These are phyloP conservation scores for Cyclospora cayetanensis DNA, from an alignment of 169 alveolate genomes.

Conservation along the genomic window DNA sequence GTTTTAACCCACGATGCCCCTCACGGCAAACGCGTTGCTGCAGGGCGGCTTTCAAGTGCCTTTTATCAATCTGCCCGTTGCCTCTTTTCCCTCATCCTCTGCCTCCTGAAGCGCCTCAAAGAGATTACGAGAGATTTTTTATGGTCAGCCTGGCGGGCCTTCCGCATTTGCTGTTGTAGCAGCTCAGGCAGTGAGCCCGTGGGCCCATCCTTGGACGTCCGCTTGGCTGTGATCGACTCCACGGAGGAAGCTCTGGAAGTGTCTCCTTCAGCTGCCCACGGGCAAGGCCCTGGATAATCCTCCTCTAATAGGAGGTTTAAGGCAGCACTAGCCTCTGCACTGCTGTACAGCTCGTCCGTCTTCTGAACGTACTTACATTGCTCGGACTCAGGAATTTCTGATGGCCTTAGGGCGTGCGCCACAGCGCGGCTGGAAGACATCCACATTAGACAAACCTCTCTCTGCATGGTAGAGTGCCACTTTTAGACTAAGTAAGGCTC, in stretches of 20 bases:
- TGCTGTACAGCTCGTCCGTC: neutral
- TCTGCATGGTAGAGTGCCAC: no score
- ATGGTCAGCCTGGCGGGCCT: slow-evolving; percentile 15
- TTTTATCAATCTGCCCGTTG: neutral
- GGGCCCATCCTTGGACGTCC: no score
- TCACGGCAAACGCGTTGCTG: no score
- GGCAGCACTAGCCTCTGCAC: neutral
- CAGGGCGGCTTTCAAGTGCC: no score
- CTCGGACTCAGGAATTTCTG: neutral
- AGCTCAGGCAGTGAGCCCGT: no score
- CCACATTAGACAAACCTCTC: no score
- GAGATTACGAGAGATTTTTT: neutral
- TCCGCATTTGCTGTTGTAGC: neutral
- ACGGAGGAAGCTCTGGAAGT: neutral
- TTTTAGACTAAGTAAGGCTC: no score
- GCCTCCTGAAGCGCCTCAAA: slow-evolving; percentile 22
- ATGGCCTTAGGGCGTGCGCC: slow-evolving; percentile 29
- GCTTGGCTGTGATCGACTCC: neutral
- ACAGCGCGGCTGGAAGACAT: slow-evolving; percentile 26
- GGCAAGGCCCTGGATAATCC: neutral
- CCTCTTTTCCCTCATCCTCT: neutral
- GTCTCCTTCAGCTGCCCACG: neutral
- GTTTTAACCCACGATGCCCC: no score
- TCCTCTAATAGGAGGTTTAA: neutral
- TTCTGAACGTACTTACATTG: neutral